These are phyloP conservation scores for Tritrichomonas foetus DNA, from an alignment of 208 protist species.

Conservation along the genomic window DNA sequence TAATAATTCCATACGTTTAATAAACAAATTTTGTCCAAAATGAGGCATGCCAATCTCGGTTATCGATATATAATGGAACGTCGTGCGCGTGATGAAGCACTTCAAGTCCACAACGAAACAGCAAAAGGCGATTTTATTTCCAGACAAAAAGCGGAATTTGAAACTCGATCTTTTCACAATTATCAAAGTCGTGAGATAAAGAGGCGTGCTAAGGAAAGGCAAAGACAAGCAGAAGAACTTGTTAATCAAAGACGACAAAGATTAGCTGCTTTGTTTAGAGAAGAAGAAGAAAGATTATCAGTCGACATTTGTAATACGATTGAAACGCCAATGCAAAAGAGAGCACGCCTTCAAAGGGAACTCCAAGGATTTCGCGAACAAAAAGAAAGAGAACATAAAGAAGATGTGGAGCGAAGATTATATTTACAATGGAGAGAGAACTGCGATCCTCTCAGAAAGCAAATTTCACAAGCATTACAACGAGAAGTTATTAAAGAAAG, in stretches of 20 bases:
- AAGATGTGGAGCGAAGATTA: not conserved
- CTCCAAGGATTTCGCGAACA: not conserved
- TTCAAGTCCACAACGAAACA: not conserved
- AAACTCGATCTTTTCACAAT: not conserved
- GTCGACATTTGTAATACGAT: not conserved
- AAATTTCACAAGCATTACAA: not conserved
- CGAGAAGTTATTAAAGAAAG: not conserved
- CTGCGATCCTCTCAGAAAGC: not conserved
- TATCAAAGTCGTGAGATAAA: not conserved
- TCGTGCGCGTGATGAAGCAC: not conserved
- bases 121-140: not conserved
- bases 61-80: not conserved
- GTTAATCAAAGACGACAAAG: not conserved
- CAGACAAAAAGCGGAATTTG: not conserved
- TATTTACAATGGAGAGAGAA: not conserved
- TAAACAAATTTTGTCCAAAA: too few species aligned
- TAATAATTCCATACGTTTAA: too few species aligned
- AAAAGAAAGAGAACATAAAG: not conserved
- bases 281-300: not conserved
- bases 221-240: not conserved
- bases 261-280: not conserved
- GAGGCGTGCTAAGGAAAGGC: not conserved
- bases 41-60: not conserved
- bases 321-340: not conserved
- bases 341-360: not conserved